These are phyloP conservation scores for Colletotrichum incanum DNA, from an alignment of 2,329 filamentous ascomycete species.

Conservation along the genomic window DNA sequence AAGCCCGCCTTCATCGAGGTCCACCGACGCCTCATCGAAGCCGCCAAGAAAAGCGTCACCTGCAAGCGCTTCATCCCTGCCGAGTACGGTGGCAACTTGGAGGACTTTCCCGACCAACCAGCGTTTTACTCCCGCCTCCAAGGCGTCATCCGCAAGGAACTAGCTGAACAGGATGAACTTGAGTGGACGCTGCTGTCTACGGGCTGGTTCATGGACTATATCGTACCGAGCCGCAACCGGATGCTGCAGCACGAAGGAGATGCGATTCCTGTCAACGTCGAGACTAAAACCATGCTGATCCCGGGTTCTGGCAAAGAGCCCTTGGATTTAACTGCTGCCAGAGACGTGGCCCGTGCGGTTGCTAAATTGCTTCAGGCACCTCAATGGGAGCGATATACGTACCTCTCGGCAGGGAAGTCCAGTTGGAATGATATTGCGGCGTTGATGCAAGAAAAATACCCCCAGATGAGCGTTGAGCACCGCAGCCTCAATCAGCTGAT, in stretches of 20 bases:
- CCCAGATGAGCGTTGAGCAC: background rate
- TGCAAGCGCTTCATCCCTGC: slow-evolving; percentile 45
- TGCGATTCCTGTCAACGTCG: slow-evolving; percentile 29
- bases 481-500: slow-evolving; percentile 27
- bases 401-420: slow-evolving; percentile 1
- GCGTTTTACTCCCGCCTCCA: slow-evolving; percentile 36
- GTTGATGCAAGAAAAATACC: background rate
- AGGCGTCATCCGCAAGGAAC: slow-evolving; percentile 22
- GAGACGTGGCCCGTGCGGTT: slow-evolving; percentile 38
- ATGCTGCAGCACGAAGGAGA: slow-evolving; percentile 36
- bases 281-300: slow-evolving; percentile 15
- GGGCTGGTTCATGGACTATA: slow-evolving; percentile 43
- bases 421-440: background rate
- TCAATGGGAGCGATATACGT: slow-evolving; percentile 4
- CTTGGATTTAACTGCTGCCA: slow-evolving; percentile 23
- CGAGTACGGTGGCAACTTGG: slow-evolving; percentile 39
- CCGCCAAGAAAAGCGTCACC: slow-evolving; percentile 30
- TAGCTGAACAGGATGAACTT: slow-evolving; percentile 34
- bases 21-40: slow-evolving; percentile 42
- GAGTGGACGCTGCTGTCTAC: slow-evolving; percentile 43
- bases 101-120: slow-evolving; percentile 43
- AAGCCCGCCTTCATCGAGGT: slow-evolving; percentile 34
- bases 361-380: slow-evolving; percentile 15
- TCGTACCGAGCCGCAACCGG: slow-evolving; percentile 36
- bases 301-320: slow-evolving; percentile 29